These are phyloP conservation scores for Suillus clintonianus DNA, from an alignment of 768 basidiomycete species.

Conservation along the genomic window DNA sequence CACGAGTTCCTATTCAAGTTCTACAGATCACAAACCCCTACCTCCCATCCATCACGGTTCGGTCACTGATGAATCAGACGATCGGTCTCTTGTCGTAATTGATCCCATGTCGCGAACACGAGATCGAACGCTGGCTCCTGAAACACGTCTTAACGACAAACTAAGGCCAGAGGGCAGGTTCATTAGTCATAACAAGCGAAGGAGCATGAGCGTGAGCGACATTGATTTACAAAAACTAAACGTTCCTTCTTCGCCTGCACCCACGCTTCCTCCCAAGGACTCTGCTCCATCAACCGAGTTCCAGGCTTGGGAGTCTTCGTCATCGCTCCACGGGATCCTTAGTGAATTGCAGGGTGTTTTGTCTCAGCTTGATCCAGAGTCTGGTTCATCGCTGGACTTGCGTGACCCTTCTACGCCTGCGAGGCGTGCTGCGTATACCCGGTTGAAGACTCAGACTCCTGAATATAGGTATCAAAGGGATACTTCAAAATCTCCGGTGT, in stretches of 20 bases:
- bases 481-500: conserved; percentile 20
- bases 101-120: conserved; percentile 46
- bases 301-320: conserved; percentile 42
- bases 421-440: conserved; percentile 40
- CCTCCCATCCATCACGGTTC: conserved; percentile 53
- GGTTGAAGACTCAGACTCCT: conserved; percentile 33
- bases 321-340: conserved; percentile 60
- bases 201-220: conserved; percentile 76
- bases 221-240: conserved; percentile 53
- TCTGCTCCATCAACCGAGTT: conserved; percentile 21
- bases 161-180: conserved; percentile 26
- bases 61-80: conserved; percentile 47
- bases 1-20: conserved; percentile 31
- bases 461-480: not conserved
- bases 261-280: conserved; percentile 38
- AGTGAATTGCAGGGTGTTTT: conserved; percentile 76
- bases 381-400: conserved; percentile 56
- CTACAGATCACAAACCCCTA: conserved; percentile 58
- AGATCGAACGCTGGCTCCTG: conserved; percentile 32
- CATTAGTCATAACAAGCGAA: conserved; percentile 47
- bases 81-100: conserved; percentile 59
- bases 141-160: conserved; percentile 30
- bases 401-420: conserved; percentile 64
- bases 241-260: conserved; percentile 36
- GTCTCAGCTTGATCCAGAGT: conserved; percentile 61